Evolutionary conservation across 176 grass and related monocot genomes (phyloP), one percentile per base, ranked within the genome.

Genomic region (Thinopyrum elongatum): DNA sequence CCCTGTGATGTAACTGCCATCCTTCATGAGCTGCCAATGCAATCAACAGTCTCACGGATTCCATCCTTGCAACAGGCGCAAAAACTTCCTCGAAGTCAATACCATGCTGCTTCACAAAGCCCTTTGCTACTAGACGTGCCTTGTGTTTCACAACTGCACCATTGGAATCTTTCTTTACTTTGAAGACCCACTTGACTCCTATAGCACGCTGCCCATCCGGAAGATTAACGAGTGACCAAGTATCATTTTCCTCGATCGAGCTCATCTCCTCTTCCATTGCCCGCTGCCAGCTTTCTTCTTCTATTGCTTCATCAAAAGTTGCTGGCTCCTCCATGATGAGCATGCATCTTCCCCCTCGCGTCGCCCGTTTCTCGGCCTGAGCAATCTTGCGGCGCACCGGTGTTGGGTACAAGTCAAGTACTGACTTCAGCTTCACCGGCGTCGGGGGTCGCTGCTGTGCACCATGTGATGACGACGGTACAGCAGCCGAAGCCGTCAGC

Each of bases 141-240:
- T 36, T 36, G 35, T 36, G 35, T 36, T 36, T 36, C 7, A 36
- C 35, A 10, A 22, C 8, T 3, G 58, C 58, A 60, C 6, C 35
- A 8, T 8, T 36, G 35, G 35, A 36, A 36, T 36, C 35, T 36
- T 36, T 36, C 35, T 36, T 36, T 36, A 36, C 35, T 36, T 36
- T 36, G 35, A 25, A 60, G 8, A 23, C 58, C 84, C 90, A 92
- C 93, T 58, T 21, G 6, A 58, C 35, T 36, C 35, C 35, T 36
- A 36, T 36, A 36, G 35, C 16, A 57, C 16, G 19, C 17, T 57
- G 16, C 7, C 53, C 17, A 19, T 57, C 17, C 17, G 53, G 53
- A 57, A 57, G 53, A 57, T 57, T 7, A 19, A 21, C 17, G 21
- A 57, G 53, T 21, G 16, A 57, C 53, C 53, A 57, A 5, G 53